Evolutionary conservation across 1,139 yeast genomes (phyloP).

Genomic region (Debaryomyces sp.): DNA sequence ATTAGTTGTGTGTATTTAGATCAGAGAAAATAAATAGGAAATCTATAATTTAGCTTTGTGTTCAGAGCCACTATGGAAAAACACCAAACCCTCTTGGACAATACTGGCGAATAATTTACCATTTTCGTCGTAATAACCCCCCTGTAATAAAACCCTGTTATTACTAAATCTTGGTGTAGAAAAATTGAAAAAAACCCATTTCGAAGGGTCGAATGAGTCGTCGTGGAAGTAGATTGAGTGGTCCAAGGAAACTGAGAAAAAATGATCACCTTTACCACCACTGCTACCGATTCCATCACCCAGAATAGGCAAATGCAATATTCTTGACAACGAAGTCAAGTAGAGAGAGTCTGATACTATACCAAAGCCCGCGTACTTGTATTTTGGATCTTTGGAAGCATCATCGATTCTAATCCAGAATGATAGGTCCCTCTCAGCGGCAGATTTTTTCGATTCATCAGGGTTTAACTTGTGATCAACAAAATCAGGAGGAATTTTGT

Average conservation of each 20-base stretch:
- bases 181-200: conserved; percentile 41
- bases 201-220: conserved; percentile 43
- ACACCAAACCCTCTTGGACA: conserved; percentile 46
- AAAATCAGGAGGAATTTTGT: conserved; percentile 33
- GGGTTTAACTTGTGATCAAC: conserved; percentile 19
- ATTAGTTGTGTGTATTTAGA: background rate
- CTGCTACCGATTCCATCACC: conserved; percentile 19
- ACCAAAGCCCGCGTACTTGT: conserved; percentile 30
- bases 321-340: conserved; percentile 31
- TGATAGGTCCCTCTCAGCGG: conserved; percentile 35
- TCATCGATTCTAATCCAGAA: conserved; percentile 37
- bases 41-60: conserved; percentile 32
- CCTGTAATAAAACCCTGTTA: conserved; percentile 41
- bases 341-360: conserved; percentile 39
- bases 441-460: conserved; percentile 21
- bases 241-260: conserved; percentile 45
- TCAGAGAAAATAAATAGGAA: background rate
- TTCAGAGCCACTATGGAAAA: conserved; percentile 33
- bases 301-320: conserved; percentile 28
- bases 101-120: conserved; percentile 44
- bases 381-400: conserved; percentile 19
- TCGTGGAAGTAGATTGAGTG: conserved; percentile 48
- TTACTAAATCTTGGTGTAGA: conserved; percentile 40
- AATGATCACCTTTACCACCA: conserved; percentile 25
- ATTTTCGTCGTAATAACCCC: conserved; percentile 35